These are phyloP conservation scores for Nicotiana noctiflora DNA, from an alignment of 257 asterid species.

Conservation along the genomic window DNA sequence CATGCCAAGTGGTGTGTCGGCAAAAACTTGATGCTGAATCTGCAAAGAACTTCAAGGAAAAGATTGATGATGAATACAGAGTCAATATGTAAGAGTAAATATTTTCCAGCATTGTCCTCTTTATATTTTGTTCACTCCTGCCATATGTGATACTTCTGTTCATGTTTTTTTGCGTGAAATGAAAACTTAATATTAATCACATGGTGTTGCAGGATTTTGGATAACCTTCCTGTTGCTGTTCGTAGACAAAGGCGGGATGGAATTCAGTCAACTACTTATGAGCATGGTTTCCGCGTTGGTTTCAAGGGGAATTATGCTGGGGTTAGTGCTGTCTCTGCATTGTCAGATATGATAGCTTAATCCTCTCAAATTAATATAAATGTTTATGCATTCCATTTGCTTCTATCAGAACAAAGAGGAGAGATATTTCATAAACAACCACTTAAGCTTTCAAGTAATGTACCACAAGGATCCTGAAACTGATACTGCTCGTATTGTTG, in stretches of 20 bases:
- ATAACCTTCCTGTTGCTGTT: constrained; percentile 69
- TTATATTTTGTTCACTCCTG: background rate
- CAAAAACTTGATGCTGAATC: constrained; percentile 23
- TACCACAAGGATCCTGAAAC: constrained; percentile 53
- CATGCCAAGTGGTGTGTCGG: constrained; percentile 21
- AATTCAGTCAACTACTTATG: constrained; percentile 42
- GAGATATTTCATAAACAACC: constrained; percentile 55
- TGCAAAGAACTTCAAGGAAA: constrained; percentile 29
- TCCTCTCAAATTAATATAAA: background rate
- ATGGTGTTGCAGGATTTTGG: constrained; percentile 50
- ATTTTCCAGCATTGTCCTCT: background rate
- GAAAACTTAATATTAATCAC: background rate
- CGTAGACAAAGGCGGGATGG: constrained; percentile 52
- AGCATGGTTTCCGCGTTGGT: constrained; percentile 69
- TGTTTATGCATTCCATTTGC: constrained; percentile 3
- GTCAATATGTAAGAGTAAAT: constrained; percentile 22
- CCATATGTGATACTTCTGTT: background rate
- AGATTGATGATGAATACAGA: constrained; percentile 26
- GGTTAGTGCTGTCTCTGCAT: constrained; percentile 29
- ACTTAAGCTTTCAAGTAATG: constrained; percentile 68
- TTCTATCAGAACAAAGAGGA: constrained; percentile 55
- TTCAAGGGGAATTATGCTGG: constrained; percentile 57
- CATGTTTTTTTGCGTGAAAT: background rate
- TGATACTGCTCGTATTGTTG: constrained; percentile 61
- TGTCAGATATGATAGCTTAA: background rate